Base-by-base conservation (phyloP, 805 yeast species). In the Peterozyma toletana region DNA sequence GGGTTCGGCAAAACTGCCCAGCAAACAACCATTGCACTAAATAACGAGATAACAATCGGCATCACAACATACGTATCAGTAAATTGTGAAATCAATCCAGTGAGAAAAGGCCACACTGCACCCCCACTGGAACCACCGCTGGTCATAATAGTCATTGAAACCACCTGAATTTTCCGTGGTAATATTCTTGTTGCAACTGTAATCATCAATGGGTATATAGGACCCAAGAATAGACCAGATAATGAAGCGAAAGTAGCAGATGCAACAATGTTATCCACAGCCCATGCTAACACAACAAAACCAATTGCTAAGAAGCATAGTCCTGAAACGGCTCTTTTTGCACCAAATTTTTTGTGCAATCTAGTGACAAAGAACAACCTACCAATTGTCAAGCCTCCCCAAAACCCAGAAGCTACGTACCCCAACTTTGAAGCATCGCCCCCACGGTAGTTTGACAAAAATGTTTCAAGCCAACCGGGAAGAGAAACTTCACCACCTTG, bases 401-500 rank as follows among this genome's bases (percentile, higher is more conserved):
- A 83, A 54, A 73, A 83, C 13, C 86, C 82, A 5, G 87, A 73
- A 0, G 83, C 77, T 10, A 81, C 77, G 52, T 76, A 80, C 9
- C 88, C 83, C 54, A 78, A 73, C 16, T 64, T 56, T 1, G 64
- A 52, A 30, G 64, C 63, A 40, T 66, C 62, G 14, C 78, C 78
- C n/a, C 68, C 60, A 45, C 84, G 71, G 42, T 78, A 73, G 27
- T 70, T 73, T 37, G 78, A 64, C 44, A 84, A 60, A 53, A 73
- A 83, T 3, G 87, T 77, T 39, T 78, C 78, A 16, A 78, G 63
- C 89, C 90, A 83, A 2, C 87, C 82, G 1, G 83, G 88, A 47
- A 83, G 61, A 1, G 83, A 62, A 27, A 83, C 81, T 56, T 83
- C 90, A 2, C 78, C 74, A 5, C 90, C 91, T 50, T 81, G 75